phyloP scores from a whole-genome alignment of 176 grass and related monocot genomes.

The sorghum (Sorghum bicolor) region DNA sequence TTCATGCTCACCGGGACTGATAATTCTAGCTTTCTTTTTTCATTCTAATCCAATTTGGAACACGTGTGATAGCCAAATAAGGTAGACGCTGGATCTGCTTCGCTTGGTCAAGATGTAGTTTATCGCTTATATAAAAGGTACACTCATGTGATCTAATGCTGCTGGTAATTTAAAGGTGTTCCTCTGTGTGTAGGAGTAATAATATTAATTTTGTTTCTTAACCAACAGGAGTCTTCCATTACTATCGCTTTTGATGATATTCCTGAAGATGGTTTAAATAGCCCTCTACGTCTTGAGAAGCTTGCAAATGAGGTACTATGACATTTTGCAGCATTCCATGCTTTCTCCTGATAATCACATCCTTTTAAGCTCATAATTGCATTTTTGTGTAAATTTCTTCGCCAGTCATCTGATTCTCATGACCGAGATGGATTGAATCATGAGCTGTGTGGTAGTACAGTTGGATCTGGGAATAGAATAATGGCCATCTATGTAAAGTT shows the following conservation, averaged over 20 bases:
- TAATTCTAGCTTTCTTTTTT: too few species aligned
- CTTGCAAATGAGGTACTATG: slow-evolving; percentile 87
- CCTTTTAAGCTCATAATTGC: neutral
- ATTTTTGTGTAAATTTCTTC: neutral
- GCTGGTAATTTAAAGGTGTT: too few species aligned
- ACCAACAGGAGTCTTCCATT: slow-evolving; percentile 80
- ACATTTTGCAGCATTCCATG: neutral
- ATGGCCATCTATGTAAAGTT: too few species aligned
- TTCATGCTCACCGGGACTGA: too few species aligned
- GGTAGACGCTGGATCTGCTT: too few species aligned
- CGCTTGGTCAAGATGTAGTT: too few species aligned
- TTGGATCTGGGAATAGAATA: too few species aligned
- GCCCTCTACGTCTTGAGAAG: slow-evolving; percentile 83
- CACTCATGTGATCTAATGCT: too few species aligned
- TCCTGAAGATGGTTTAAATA: slow-evolving; percentile 96
- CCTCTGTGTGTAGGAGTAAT: neutral
- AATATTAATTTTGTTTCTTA: slow-evolving; percentile 20
- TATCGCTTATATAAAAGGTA: too few species aligned
- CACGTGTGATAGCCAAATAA: too few species aligned
- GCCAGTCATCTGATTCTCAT: neutral
- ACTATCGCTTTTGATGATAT: slow-evolving; percentile 87
- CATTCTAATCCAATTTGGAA: too few species aligned
- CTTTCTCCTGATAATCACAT: neutral
- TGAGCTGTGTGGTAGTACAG: neutral
- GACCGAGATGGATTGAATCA: neutral